A percentile compares a stretch with the other conserved stretches of the same genome.
Conservation (phyloP, 148 eudicot species). For the Limonium bicolor region DNA sequence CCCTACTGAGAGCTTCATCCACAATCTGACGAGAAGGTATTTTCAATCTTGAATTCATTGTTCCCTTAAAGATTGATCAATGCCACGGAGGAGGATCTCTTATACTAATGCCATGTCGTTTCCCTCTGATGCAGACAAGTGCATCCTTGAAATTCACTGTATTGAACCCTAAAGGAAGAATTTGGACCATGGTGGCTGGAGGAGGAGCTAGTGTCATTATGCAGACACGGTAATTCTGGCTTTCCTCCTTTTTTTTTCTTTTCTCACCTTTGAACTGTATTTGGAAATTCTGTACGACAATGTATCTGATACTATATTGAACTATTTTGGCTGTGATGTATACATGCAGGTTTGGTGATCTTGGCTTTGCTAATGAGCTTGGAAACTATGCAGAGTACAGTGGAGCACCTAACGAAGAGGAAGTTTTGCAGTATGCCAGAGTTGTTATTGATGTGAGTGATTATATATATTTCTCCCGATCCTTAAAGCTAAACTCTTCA, state of each 20-base stretch:
- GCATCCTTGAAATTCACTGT: conserved; percentile 41
- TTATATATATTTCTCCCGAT: neutral
- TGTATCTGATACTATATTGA: too few species aligned
- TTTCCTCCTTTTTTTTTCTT: too few species aligned
- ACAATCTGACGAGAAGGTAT: conserved; percentile 91
- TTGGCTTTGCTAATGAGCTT: conserved; percentile 35
- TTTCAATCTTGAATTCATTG: neutral
- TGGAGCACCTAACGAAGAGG: conserved; percentile 44
- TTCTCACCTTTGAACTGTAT: neutral
- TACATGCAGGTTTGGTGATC: conserved; percentile 42
- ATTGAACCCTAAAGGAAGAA: conserved; percentile 32
- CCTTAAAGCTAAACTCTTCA: neutral
- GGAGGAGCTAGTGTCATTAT: conserved; percentile 47
- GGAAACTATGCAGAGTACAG: conserved; percentile 44
- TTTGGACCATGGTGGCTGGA: conserved; percentile 48
- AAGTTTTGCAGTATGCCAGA: conserved; percentile 41
- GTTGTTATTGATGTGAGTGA: conserved; percentile 35
- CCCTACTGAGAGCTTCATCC: conserved; percentile 79
- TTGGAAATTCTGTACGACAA: neutral
- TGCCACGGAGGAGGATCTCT: too few species aligned
- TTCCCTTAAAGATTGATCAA: too few species aligned
- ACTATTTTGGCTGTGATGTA: too few species aligned
- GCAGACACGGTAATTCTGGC: conserved; percentile 23
- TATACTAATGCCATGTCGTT: too few species aligned
- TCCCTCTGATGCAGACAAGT: conserved; percentile 33